Evolutionary conservation across 2,329 filamentous ascomycete genomes (phyloP).

Genomic region (Pseudopithomyces chartarum): DNA sequence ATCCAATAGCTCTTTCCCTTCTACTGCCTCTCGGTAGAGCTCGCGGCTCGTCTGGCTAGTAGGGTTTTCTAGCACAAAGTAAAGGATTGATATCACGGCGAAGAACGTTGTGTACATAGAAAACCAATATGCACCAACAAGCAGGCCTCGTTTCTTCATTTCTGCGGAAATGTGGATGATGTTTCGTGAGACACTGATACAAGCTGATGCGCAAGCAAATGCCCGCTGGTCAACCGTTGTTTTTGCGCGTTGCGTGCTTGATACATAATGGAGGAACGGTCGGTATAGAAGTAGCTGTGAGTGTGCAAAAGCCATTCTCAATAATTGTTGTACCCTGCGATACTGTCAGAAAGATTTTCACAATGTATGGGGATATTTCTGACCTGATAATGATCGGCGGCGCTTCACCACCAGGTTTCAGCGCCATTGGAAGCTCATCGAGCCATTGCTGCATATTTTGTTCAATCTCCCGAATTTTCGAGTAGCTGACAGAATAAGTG

Average conservation of each 20-base stretch:
- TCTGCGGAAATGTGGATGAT: constrained; percentile 81
- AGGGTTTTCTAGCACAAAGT: constrained; percentile 80
- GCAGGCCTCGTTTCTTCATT: constrained; percentile 73
- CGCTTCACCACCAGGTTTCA: constrained; percentile 80
- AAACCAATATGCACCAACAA: constrained; percentile 88
- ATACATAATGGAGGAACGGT: constrained; percentile 83
- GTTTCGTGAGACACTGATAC: constrained; percentile 69
- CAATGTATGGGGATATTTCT: constrained; percentile 6
- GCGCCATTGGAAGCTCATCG: constrained; percentile 70
- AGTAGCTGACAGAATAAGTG: constrained; percentile 67
- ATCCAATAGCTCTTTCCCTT: constrained; percentile 81
- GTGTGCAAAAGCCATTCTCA: constrained; percentile 80
- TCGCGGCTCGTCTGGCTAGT: constrained; percentile 76
- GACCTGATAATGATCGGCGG: constrained; percentile 77
- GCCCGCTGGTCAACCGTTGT: constrained; percentile 71
- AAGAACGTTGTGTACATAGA: constrained; percentile 85
- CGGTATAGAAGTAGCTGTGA: constrained; percentile 83
- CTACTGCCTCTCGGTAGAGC: constrained; percentile 81
- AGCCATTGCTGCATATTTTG: constrained; percentile 67
- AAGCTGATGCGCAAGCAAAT: constrained; percentile 74
- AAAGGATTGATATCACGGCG: constrained; percentile 77
- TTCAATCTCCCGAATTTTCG: constrained; percentile 68
- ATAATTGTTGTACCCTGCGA: constrained; percentile 68
- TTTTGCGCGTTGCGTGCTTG: constrained; percentile 58
- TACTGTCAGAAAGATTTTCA: constrained; percentile 10